Evolutionary conservation across 352 stramenopile genomes (phyloP).

Genomic region (Globisporangium recalcitrans): DNA sequence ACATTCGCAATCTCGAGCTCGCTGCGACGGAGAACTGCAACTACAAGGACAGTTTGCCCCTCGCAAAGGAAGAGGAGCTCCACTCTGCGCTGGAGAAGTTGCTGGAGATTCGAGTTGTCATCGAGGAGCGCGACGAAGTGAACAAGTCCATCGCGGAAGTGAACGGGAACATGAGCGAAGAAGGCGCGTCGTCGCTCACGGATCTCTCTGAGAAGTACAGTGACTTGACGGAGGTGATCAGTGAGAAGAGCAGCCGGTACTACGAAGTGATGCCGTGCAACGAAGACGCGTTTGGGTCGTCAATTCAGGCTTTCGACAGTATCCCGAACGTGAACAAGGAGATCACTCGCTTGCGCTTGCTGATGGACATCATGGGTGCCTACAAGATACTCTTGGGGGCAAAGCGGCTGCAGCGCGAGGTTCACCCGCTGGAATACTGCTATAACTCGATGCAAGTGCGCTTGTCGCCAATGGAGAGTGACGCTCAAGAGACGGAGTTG

Average conservation of each 20-base stretch:
- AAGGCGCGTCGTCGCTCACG: constrained; percentile 29
- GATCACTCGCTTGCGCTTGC: constrained; percentile 50
- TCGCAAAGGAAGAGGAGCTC: constrained; percentile 62
- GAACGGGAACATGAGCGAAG: constrained; percentile 44
- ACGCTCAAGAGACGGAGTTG: constrained; percentile 36
- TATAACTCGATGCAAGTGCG: constrained; percentile 70
- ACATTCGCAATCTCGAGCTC: constrained; percentile 62
- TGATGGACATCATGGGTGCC: constrained; percentile 68
- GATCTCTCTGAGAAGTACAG: constrained; percentile 46
- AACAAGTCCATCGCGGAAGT: constrained; percentile 43
- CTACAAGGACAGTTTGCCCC: constrained; percentile 45
- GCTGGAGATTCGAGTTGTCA: constrained; percentile 36
- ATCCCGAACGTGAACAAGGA: constrained; percentile 55
- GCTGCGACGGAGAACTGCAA: constrained; percentile 47
- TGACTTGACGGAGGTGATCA: constrained; percentile 55
- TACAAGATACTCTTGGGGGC: constrained; percentile 75
- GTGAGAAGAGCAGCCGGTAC: constrained; percentile 68
- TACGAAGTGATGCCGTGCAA: constrained; percentile 78
- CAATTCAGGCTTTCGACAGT: constrained; percentile 60
- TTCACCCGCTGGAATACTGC: constrained; percentile 77
- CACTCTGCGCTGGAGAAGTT: constrained; percentile 38
- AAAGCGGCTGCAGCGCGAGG: constrained; percentile 28
- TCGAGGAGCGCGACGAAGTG: constrained; percentile 49
- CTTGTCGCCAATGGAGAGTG: constrained; percentile 25
- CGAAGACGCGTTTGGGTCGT: constrained; percentile 49